Evolutionary conservation across 345 rosid species (phyloP), one percentile per base, ranked within the genome.

Genomic region (Aegle marmelos): DNA sequence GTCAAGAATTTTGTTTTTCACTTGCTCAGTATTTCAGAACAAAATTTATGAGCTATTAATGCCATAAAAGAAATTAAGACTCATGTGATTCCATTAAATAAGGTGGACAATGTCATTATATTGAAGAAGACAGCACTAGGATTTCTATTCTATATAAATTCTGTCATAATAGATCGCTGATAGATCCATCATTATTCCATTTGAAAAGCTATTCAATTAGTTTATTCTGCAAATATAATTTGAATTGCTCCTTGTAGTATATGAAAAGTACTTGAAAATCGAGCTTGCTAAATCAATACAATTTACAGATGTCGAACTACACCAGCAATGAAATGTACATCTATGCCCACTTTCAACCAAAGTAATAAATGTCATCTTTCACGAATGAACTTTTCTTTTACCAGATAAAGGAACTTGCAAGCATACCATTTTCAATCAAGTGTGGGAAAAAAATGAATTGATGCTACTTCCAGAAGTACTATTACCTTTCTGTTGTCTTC

Each of bases 401-500:
- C 27, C 57, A 48, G 50, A 53, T 50, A 59, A 57, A 27, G 37
- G 19, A 33, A 39, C 36, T 41, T 73, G 30, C 10, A 11, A 37
- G 4, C 3, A 19, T 17, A 1, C 31, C 24, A 17, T 70, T 63
- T 74, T 5, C 65, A 16, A 48, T 48, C 14, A 10, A n/a, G 27
- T 34, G 56, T 10, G 34, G 16, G 2, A 7, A 1, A 6, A n/a
- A 24, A 33, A 66, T 17, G 36, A 53, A 9, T 65, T 16, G 34
- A 28, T 53, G 7, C 16, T 7, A 63, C 6, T 19, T 50, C 9
- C 33, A 5, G 7, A 76, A 65, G 31, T 7, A 56, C 30, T 19
- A 25, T 83, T 83, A 90, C 98, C 92, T 85, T 91, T 77, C 90
- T 88, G 79, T 88, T 91, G 83, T 89, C 91, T 83, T 93, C 98